phyloP scores from a whole-genome alignment of 768 basidiomycete species.

The Boletus sp. region DNA sequence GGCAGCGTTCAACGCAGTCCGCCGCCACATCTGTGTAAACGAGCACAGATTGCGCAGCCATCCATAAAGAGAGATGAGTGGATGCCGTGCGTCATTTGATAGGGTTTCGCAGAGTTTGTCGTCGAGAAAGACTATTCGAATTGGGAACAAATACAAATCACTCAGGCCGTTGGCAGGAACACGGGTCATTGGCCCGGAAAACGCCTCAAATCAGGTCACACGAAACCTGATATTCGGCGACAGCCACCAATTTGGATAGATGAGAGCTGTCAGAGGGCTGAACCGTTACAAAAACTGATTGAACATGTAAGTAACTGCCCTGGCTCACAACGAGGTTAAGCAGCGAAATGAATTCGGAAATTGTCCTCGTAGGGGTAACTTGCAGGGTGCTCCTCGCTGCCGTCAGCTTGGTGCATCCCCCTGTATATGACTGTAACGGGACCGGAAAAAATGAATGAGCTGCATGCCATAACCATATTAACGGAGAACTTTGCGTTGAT shows the following conservation, averaged over 20 bases:
- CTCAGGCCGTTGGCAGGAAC: conserved; percentile 11
- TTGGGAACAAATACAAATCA: conserved; percentile 23
- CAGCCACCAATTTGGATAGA: conserved; percentile 30
- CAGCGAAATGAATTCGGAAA: conserved; percentile 21
- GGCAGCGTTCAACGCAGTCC: conserved; percentile 22
- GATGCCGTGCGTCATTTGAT: conserved; percentile 35
- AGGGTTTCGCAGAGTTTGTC: conserved; percentile 33
- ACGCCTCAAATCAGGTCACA: conserved; percentile 21
- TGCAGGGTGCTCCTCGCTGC: conserved; percentile 19
- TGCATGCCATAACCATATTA: conserved; percentile 31
- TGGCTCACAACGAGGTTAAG: conserved; percentile 20
- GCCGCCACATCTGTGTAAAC: conserved; percentile 22
- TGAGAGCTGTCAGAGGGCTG: conserved; percentile 26
- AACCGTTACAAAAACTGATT: conserved; percentile 27
- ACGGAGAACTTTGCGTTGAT: conserved; percentile 23
- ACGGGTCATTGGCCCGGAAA: conserved; percentile 17
- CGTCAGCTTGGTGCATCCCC: conserved; percentile 24
- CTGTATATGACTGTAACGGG: conserved; percentile 36
- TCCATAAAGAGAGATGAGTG: conserved; percentile 22
- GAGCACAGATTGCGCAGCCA: conserved; percentile 29
- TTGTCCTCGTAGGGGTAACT: conserved; percentile 14
- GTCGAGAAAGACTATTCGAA: conserved; percentile 37
- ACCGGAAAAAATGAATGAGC: conserved; percentile 16
- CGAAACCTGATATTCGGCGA: conserved; percentile 19
- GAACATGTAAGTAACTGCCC: conserved; percentile 24